Percentiles rank a stretch among this genome's conserved stretches.
These are phyloP conservation scores for Colletotrichum phormii DNA, from an alignment of 2,329 filamentous ascomycete species.

Conservation along the genomic window DNA sequence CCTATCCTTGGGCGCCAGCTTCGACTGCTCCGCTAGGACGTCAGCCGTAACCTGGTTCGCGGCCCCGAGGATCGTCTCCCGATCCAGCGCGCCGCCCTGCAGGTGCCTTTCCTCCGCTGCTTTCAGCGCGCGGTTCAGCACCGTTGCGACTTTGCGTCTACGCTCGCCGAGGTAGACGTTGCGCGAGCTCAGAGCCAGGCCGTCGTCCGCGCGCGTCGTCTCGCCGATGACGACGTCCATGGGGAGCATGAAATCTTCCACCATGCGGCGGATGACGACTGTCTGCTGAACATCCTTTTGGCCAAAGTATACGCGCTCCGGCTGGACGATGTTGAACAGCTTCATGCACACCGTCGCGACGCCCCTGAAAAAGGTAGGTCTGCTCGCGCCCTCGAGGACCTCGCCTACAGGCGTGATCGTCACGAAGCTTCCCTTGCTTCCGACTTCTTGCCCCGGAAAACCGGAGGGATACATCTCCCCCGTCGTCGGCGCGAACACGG, in stretches of 20 bases:
- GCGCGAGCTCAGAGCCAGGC: conserved; percentile 89
- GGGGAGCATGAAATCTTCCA: conserved; percentile 86
- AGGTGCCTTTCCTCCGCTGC: conserved; percentile 77
- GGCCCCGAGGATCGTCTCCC: conserved; percentile 77
- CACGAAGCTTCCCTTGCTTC: conserved; percentile 88
- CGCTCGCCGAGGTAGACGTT: conserved; percentile 91
- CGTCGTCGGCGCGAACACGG: conserved; percentile 88
- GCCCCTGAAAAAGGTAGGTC: conserved; percentile 95
- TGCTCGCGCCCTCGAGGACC: conserved; percentile 83
- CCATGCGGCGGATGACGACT: conserved; percentile 86
- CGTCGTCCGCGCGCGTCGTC: conserved; percentile 82
- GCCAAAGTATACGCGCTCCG: conserved; percentile 87
- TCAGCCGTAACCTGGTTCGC: conserved; percentile 71
- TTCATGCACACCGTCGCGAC: conserved; percentile 98
- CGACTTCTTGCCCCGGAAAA: conserved; percentile 76
- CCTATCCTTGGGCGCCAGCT: conserved; percentile 68
- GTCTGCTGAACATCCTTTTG: conserved; percentile 99
- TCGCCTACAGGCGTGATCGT: conserved; percentile 87
- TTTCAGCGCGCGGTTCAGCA: conserved; percentile 76
- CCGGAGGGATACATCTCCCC: conserved; percentile 89
- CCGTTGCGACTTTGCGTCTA: conserved; percentile 77
- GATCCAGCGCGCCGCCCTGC: conserved; percentile 55
- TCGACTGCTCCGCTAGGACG: conserved; percentile 70
- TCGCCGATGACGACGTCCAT: conserved; percentile 78
- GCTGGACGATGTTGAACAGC: conserved; percentile 62